Percentiles rank a stretch among this genome's conserved stretches.
These are phyloP conservation scores for Theobroma cacao DNA, from an alignment of 345 rosid species.

Conservation along the genomic window DNA sequence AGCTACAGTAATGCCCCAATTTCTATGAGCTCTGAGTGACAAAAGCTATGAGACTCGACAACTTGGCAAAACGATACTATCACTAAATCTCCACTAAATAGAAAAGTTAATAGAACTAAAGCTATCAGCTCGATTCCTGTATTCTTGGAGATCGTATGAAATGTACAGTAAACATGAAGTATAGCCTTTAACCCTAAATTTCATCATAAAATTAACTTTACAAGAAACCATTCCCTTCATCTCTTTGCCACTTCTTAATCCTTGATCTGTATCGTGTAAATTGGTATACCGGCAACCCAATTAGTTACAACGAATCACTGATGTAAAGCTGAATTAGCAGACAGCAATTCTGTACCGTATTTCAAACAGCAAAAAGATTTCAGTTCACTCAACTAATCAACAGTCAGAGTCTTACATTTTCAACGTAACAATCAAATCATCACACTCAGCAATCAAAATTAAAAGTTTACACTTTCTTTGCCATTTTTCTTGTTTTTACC, in stretches of 20 bases:
- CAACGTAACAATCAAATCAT: neutral
- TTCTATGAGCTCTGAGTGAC: neutral
- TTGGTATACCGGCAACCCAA: neutral
- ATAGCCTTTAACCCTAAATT: neutral
- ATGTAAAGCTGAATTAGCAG: neutral
- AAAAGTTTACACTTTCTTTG: neutral
- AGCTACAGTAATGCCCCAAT: neutral
- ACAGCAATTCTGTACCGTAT: neutral
- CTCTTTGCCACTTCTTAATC: neutral
- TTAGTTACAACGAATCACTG: neutral
- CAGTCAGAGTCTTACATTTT: neutral
- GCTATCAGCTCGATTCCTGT: neutral
- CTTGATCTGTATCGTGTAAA: neutral
- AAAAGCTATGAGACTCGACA: neutral
- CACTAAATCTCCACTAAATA: neutral
- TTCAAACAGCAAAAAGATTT: neutral
- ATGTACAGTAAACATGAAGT: neutral
- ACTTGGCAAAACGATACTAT: neutral
- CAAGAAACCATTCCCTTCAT: neutral
- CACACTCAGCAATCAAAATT: neutral
- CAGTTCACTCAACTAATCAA: neutral
- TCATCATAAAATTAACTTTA: neutral
- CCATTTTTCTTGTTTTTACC: conserved; percentile 17
- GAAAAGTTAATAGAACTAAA: neutral
- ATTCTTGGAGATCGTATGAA: neutral